Evolutionary conservation across 352 stramenopile species (phyloP), one percentile per base, ranked within the genome.

Genomic region (Globisporangium solare): DNA sequence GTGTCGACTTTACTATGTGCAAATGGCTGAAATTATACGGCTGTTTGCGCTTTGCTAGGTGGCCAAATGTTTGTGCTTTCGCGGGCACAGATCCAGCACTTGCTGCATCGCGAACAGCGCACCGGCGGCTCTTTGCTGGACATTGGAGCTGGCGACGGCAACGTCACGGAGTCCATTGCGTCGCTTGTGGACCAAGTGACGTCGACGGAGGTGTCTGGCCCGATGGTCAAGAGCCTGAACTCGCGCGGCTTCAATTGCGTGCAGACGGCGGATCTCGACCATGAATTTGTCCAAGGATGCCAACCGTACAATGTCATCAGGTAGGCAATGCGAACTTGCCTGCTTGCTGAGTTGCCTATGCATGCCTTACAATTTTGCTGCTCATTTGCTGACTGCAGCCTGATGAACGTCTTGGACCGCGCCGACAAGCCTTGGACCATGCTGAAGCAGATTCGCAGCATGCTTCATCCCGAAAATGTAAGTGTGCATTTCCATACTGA

Each of bases 61-160:
- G 85, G 82, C 35, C 82, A 94, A 73, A 94, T 94, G 84, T 94
- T 94, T 60, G 85, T 94, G 58, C 70, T 92, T 17, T 94, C 82
- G 0, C 62, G 71, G 17, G 70, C 73, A 47, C 85, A 94, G 64
- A 83, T 89, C 48, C 71, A 83, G 60, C 69, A 49, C n/a, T 73
- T 92, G 18, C 63, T 92, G 24, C 68, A 68, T 43, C 73, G 64
- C n/a, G 64, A 88, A 0, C 56, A 79, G 39, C 67, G 56, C 10
- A 54, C 83, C n/a, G 66, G 68, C 18, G 69, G 73, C 1, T 78
- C 77, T 14, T 52, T 94, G 32, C 75, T 94, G 11, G 85, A 94
- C 42, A 89, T 94, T 61, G 85, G 83, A 31, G 85, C 85, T 18
- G 85, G 85, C 31, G 85, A 94, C 56, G 85, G 85, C 57, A 90